Conservation (phyloP, 768 basidiomycete genomes). For the Nidula microcarpa region DNA sequence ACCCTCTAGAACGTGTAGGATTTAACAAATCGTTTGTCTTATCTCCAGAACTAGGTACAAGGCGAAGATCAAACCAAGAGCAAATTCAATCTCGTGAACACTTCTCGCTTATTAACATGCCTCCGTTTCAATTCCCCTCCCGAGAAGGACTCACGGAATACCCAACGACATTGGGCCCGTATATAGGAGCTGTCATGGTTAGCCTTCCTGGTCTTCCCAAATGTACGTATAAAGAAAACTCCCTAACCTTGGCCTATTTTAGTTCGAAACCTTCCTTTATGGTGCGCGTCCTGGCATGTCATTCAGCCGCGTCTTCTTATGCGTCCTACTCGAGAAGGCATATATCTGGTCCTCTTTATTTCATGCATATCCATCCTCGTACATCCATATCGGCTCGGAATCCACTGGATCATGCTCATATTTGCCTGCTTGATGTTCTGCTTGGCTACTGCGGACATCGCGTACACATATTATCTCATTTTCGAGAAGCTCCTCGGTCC, state of each 20-base stretch:
- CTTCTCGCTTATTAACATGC: no score
- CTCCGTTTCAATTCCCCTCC: not conserved
- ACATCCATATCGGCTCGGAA: slow-evolving; percentile 10
- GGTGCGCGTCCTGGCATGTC: slow-evolving; percentile 4
- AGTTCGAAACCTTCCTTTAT: slow-evolving; percentile 24
- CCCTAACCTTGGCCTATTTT: not conserved
- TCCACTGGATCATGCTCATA: slow-evolving; percentile 23
- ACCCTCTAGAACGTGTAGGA: no score
- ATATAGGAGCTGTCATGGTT: not conserved
- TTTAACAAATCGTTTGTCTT: no score
- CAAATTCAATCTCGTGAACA: no score
- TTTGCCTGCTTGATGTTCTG: slow-evolving; percentile 31
- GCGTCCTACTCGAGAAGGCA: not conserved
- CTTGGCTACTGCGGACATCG: slow-evolving; percentile 28
- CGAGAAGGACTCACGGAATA: not conserved
- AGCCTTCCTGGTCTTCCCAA: not conserved
- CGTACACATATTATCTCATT: slow-evolving; percentile 26
- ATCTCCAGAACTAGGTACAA: no score
- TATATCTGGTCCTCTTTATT: slow-evolving; percentile 24
- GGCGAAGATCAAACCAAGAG: no score
- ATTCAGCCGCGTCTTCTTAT: no score
- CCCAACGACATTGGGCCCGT: not conserved
- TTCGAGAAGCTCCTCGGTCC: slow-evolving; percentile 18
- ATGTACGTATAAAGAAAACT: not conserved
- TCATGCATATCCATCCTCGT: slow-evolving; percentile 31